Percentiles rank a stretch among this genome's conserved stretches.
phyloP scores from a whole-genome alignment of 139 green algal genomes.

The Micromonas pusilla region DNA sequence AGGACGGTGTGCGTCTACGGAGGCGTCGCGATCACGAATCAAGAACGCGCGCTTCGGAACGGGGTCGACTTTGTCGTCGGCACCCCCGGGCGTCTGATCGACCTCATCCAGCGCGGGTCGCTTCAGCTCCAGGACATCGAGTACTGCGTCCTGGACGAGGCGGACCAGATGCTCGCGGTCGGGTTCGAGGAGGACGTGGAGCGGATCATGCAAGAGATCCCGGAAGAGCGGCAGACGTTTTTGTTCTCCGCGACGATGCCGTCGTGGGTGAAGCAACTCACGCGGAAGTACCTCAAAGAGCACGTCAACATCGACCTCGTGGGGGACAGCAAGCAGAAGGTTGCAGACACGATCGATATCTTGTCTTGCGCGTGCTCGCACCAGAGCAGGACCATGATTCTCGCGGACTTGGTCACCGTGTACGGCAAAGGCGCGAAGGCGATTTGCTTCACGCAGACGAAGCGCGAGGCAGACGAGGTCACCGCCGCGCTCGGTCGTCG shows the following conservation, averaged over 20 bases:
- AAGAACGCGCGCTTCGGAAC: conserved; percentile 57
- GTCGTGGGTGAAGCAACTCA: conserved; percentile 85
- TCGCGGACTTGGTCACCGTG: conserved; percentile 81
- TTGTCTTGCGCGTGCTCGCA: conserved; percentile 39
- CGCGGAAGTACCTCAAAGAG: conserved; percentile 63
- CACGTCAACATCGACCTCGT: conserved; percentile 89
- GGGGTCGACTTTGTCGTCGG: conserved; percentile 93
- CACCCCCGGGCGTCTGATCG: conserved; percentile 91
- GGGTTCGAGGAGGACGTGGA: conserved; percentile 98
- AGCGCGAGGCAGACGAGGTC: conserved; percentile 52
- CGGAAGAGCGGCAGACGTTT: conserved; percentile 76
- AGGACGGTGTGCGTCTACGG: conserved; percentile 80
- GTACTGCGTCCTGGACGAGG: conserved; percentile 93
- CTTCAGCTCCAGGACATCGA: conserved; percentile 68
- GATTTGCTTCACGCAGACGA: conserved; percentile 80
- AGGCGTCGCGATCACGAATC: conserved; percentile 60
- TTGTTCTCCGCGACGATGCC: conserved; percentile 96
- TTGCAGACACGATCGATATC: conserved; percentile 43
- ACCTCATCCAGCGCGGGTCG: conserved; percentile 76
- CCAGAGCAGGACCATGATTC: conserved; percentile 49
- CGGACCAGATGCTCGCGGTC: conserved; percentile 95
- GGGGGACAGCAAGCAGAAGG: conserved; percentile 66
- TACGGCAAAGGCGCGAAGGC: conserved; percentile 59
- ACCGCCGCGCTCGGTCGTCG: conserved; percentile 21
- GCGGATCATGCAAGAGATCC: conserved; percentile 69